Percentiles rank a stretch among this genome's conserved stretches.
Evolutionary conservation across 2,329 filamentous ascomycete species (phyloP).

Genomic region (Aspergillus jensenii): DNA sequence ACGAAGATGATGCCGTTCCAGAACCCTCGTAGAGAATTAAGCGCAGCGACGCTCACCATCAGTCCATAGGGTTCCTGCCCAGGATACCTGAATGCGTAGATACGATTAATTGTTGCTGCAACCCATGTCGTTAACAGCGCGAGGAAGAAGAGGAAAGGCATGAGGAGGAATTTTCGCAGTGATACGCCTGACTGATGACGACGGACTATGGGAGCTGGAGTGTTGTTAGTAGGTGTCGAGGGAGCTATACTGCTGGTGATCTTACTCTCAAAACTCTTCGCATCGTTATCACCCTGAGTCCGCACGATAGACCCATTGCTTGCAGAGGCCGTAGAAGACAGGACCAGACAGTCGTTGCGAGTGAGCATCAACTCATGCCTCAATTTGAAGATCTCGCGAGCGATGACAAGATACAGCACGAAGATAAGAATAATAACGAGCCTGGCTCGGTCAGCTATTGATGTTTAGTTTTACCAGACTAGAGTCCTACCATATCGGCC

Average conservation of each 20-base stretch:
- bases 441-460: constrained; percentile 18
- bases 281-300: background rate
- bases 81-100: constrained; percentile 32
- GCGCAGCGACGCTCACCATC: constrained; percentile 32
- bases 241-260: no score
- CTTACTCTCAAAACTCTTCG: background rate
- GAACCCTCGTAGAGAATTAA: constrained; percentile 38
- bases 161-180: constrained; percentile 40
- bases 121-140: constrained; percentile 38
- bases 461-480: background rate
- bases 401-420: constrained; percentile 28
- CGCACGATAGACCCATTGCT: constrained; percentile 11
- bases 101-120: constrained; percentile 37
- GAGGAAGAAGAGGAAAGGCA: constrained; percentile 41
- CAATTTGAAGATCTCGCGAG: constrained; percentile 33
- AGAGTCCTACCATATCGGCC: constrained; percentile 34
- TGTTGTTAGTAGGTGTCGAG: background rate
- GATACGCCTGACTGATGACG: constrained; percentile 24
- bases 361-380: constrained; percentile 32
- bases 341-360: constrained; percentile 27
- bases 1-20: constrained; percentile 43
- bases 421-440: constrained; percentile 26
- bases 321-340: constrained; percentile 20
- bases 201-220: background rate
- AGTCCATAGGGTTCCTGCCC: constrained; percentile 29